Percentiles rank a stretch among this genome's conserved stretches.
Evolutionary conservation across 176 grass and related monocot genomes (phyloP).

Genomic region (Avena eriantha): DNA sequence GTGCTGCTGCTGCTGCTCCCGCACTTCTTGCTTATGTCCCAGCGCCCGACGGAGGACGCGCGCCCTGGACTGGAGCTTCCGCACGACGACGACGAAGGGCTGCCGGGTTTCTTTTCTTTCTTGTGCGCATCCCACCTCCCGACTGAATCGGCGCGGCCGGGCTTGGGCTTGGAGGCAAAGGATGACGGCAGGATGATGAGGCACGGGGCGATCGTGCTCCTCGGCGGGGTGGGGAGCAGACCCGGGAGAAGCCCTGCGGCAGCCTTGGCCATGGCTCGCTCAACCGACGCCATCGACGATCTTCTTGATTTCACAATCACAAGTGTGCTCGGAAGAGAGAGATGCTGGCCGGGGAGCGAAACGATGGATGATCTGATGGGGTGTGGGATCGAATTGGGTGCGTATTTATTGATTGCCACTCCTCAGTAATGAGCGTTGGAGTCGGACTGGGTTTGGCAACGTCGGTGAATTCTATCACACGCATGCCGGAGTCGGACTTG

Average conservation of each 20-base stretch:
- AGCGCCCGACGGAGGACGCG: neutral
- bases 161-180: neutral
- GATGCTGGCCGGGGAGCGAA: neutral
- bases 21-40: neutral
- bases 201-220: neutral
- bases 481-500: too few relatives aligned
- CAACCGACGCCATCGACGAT: neutral
- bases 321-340: too few relatives aligned
- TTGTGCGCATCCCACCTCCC: constrained; percentile 15
- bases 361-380: neutral
- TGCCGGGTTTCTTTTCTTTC: neutral
- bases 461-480: too few relatives aligned
- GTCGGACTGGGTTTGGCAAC: neutral
- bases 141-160: neutral
- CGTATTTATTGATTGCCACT: neutral
- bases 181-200: neutral
- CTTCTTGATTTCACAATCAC: neutral
- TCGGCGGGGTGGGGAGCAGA: neutral
- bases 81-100: neutral
- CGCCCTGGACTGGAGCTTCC: neutral
- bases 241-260: neutral
- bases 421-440: neutral
- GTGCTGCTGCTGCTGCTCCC: neutral
- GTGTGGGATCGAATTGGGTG: neutral
- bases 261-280: neutral